Evolutionary conservation across 2,329 filamentous ascomycete genomes (phyloP), one percentile per base, ranked within the genome.

Genomic region (Nigrospora sphaerica): DNA sequence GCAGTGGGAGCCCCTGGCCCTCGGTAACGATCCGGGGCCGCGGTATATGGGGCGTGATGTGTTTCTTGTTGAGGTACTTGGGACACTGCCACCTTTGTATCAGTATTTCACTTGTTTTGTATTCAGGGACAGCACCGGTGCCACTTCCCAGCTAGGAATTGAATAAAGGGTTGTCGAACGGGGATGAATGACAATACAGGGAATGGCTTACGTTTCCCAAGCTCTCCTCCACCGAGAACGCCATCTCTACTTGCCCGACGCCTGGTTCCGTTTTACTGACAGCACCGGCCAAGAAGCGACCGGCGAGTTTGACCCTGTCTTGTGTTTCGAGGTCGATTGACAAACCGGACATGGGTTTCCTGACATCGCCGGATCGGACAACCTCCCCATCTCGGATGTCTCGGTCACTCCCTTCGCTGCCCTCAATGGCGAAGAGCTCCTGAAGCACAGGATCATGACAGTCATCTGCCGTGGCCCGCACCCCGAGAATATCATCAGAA

Each of bases 11-110:
- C 2, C 51, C 48, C 6, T 16, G 32, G 6, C 60, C 56, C 32
- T 57, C 59, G 32, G 65, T 64, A 4, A 65, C 59, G 5, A 69
- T 57, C 32, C 51, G 45, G 4, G 86, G 78, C 13, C 70, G 60
- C 2, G 85, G 75, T 0, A 70, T 50, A 39, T 77, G 73, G 6
- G 76, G 73, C 2, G 65, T 59, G 35, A 95, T 79, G 2, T 70
- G 68, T 60, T 86, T 90, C 57, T 79, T 80, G 63, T 92, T 93
- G 32, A 95, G 61, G 56, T 95, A 95, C 64, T 95, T 95, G 2
- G 89, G 88, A 56, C 88, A 95, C 23, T 28, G 7, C 7, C 23
- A 10, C 23, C 7, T 10, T 28, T 28, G 23, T 7, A 28, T 28
- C 23, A 28, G 23, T 9, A n/a, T 28, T 28, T 10, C 2, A 28